A percentile compares a stretch with the other conserved stretches of the same genome.
These are phyloP conservation scores for Suillus hirtellus DNA, from an alignment of 768 basidiomycete genomes.

Conservation along the genomic window DNA sequence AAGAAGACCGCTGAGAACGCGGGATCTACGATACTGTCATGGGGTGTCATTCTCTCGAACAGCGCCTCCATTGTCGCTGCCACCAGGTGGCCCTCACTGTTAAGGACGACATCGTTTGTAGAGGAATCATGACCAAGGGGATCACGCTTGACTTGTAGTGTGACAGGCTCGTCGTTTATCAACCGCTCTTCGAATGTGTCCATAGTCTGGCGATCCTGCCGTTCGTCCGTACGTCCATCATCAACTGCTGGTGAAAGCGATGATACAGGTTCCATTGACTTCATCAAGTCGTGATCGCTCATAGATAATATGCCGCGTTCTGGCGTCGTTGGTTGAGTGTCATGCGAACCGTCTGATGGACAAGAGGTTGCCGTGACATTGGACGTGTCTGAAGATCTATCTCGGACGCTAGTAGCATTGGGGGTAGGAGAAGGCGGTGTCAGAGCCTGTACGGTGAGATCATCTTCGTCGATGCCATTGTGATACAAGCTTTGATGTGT, in stretches of 20 bases:
- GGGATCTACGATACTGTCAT: conserved; percentile 86
- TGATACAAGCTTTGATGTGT: conserved; percentile 39
- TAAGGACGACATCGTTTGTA: conserved; percentile 84
- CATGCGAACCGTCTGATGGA: conserved; percentile 45
- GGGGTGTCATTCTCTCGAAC: conserved; percentile 97
- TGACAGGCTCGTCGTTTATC: conserved; percentile 49
- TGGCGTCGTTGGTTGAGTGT: conserved; percentile 50
- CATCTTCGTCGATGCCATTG: conserved; percentile 53
- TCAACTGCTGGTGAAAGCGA: conserved; percentile 48
- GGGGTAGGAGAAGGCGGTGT: conserved; percentile 29
- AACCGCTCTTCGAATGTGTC: conserved; percentile 54
- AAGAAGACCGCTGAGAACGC: conserved; percentile 90
- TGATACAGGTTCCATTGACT: conserved; percentile 50
- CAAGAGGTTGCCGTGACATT: conserved; percentile 43
- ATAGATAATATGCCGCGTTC: conserved; percentile 39
- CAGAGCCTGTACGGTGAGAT: conserved; percentile 59
- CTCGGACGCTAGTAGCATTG: conserved; percentile 30
- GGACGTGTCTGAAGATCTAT: conserved; percentile 53
- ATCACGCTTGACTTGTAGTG: conserved; percentile 40
- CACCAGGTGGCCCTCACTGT: conserved; percentile 84
- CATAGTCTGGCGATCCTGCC: conserved; percentile 33
- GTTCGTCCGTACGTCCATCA: conserved; percentile 60
- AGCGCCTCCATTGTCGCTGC: conserved; percentile 87
- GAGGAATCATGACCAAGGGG: conserved; percentile 72
- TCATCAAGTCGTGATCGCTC: conserved; percentile 30